Percentiles rank a stretch among this genome's conserved stretches.
phyloP scores from a whole-genome alignment of 1,284 basidiomycete species.

The Inonotus hispidus region DNA sequence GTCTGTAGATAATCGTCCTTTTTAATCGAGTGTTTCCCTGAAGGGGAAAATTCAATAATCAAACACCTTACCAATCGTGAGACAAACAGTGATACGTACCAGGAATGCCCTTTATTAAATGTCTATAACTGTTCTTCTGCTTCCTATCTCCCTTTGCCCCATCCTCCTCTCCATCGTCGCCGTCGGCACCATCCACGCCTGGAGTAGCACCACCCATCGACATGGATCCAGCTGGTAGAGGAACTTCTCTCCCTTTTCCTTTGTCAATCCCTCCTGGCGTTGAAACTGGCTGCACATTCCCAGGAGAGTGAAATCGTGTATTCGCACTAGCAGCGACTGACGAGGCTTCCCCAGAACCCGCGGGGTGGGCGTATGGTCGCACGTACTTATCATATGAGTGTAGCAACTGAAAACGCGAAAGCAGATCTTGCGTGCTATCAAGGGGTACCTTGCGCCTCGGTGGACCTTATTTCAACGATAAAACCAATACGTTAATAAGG shows the following conservation, averaged over 20 bases:
- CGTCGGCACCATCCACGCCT: slow-evolving; percentile 37
- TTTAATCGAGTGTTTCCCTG: slow-evolving; percentile 77
- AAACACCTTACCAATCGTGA: slow-evolving; percentile 2
- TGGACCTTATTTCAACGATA: slow-evolving; percentile 31
- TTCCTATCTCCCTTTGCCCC: slow-evolving; percentile 58
- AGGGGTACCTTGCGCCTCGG: slow-evolving; percentile 44
- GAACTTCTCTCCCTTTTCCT: slow-evolving; percentile 50
- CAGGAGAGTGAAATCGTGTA: slow-evolving; percentile 17
- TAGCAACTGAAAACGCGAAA: slow-evolving; percentile 60
- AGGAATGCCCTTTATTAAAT: slow-evolving; percentile 70
- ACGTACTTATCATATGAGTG: slow-evolving; percentile 74
- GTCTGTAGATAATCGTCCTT: slow-evolving; percentile 68
- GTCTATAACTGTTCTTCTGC: slow-evolving; percentile 71
- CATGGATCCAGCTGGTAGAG: slow-evolving; percentile 27
- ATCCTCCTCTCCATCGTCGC: slow-evolving; percentile 47
- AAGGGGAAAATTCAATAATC: slow-evolving; percentile 9
- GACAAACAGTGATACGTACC: slow-evolving; percentile 35
- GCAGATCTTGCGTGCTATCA: slow-evolving; percentile 67
- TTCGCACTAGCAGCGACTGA: slow-evolving; percentile 22
- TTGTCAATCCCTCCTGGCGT: slow-evolving; percentile 38
- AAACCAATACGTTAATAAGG: slow-evolving; percentile 19
- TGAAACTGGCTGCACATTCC: background rate
- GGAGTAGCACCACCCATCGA: slow-evolving; percentile 30
- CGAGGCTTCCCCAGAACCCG: slow-evolving; percentile 24
- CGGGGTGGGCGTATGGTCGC: slow-evolving; percentile 36